Conservation (phyloP, 2,329 filamentous ascomycete species). For the Xylaria multiplex region DNA sequence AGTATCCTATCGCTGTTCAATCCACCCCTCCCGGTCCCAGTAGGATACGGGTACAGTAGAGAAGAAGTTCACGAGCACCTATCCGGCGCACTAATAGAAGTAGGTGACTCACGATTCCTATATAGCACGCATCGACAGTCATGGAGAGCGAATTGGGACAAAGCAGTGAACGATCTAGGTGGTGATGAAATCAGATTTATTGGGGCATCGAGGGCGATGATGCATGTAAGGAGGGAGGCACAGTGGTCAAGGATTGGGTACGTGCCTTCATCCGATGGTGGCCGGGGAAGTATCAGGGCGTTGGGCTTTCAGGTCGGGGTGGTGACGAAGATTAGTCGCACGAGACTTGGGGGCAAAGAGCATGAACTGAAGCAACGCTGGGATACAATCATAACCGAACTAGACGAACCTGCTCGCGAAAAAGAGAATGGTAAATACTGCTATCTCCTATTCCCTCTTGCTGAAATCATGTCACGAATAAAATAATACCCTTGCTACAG, state of each 20-base stretch:
- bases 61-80: constrained; percentile 10
- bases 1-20: constrained; percentile 19
- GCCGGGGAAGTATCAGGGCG: neutral
- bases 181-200: constrained; percentile 7
- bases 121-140: constrained; percentile 6
- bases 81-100: constrained; percentile 10
- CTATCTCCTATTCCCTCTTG: too few species aligned
- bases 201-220: constrained; percentile 8
- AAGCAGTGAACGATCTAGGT: neutral
- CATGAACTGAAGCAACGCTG: constrained; percentile 6
- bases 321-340: constrained; percentile 10
- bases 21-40: neutral
- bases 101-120: constrained; percentile 9
- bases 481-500: too few species aligned
- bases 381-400: constrained; percentile 10
- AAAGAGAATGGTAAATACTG: constrained; percentile 5
- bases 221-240: constrained; percentile 4
- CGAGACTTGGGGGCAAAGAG: neutral
- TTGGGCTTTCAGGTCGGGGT: constrained; percentile 10
- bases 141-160: constrained; percentile 14
- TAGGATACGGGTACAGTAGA: constrained; percentile 9
- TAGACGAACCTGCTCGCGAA: neutral
- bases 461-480: too few species aligned
- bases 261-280: neutral
- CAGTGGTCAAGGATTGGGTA: constrained; percentile 13